phyloP scores from a whole-genome alignment of 2,329 filamentous ascomycete species.

The Botryotinia globosa region DNA sequence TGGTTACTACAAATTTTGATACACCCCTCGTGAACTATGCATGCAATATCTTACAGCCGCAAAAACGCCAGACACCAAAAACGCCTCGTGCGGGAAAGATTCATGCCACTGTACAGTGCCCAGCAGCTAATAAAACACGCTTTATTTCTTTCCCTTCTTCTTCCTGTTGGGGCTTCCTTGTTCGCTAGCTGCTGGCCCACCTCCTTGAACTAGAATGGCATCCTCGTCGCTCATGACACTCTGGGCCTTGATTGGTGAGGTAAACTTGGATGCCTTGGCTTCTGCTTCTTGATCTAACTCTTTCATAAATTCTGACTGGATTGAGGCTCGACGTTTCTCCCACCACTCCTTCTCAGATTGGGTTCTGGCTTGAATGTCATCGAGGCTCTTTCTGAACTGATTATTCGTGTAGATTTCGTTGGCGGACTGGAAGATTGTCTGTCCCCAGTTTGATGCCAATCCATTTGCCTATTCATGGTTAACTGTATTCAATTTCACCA shows the following conservation, averaged over 20 bases:
- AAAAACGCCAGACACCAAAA: constrained; percentile 14
- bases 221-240: constrained; percentile 64
- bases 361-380: constrained; percentile 69
- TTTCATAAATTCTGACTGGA: constrained; percentile 76
- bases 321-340: constrained; percentile 75
- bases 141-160: constrained; percentile 65
- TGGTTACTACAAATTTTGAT: background rate
- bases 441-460: constrained; percentile 83
- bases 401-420: constrained; percentile 92
- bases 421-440: constrained; percentile 93
- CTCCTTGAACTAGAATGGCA: constrained; percentile 69
- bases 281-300: constrained; percentile 67
- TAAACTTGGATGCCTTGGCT: constrained; percentile 42
- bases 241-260: constrained; percentile 41
- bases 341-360: constrained; percentile 84
- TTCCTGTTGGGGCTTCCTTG: constrained; percentile 48
- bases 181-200: constrained; percentile 26
- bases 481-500: constrained; percentile 21
- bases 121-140: background rate
- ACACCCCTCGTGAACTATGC: background rate
- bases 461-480: constrained; percentile 71
- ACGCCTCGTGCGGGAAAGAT: constrained; percentile 2
- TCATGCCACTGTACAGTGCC: constrained; percentile 19
- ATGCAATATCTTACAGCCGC: constrained; percentile 14
- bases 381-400: constrained; percentile 68